Conservation (phyloP, 495 filamentous ascomycete genomes). For the Xylaria nigripes region DNA sequence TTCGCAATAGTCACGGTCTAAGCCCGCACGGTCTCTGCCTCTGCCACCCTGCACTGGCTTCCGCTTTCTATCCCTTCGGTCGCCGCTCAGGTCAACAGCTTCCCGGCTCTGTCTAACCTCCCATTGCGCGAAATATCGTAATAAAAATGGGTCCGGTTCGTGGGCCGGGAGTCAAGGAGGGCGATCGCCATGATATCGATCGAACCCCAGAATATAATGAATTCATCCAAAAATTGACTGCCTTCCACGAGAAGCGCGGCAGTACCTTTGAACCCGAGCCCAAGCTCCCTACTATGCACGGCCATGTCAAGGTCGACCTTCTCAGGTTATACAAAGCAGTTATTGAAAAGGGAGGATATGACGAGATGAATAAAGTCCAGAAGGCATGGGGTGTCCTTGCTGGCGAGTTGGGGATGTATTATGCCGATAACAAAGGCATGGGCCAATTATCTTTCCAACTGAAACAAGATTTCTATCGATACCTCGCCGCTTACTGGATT, state of each 20-base stretch:
- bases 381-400: constrained; percentile 69
- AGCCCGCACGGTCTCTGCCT: neutral
- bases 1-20: neutral
- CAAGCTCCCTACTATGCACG: constrained; percentile 47
- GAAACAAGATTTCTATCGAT: constrained; percentile 76
- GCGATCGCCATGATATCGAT: constrained; percentile 31
- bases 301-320: constrained; percentile 60
- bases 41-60: constrained; percentile 6
- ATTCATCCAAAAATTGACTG: constrained; percentile 57
- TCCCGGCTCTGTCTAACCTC: neutral
- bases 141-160: constrained; percentile 20
- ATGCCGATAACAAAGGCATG: constrained; percentile 50
- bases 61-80: neutral
- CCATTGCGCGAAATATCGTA: neutral
- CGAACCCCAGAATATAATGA: constrained; percentile 56
- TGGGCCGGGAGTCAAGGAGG: constrained; percentile 19
- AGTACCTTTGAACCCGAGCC: constrained; percentile 66
- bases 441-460: constrained; percentile 66
- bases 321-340: constrained; percentile 63
- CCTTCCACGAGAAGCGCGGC: constrained; percentile 63
- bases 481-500: constrained; percentile 77
- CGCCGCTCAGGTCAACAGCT: neutral
- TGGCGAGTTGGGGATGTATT: constrained; percentile 51
- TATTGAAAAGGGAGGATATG: constrained; percentile 65
- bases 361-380: constrained; percentile 70